Percentiles rank a stretch among this genome's conserved stretches.
These are phyloP conservation scores for Acanthamoeba castellanii DNA, from an alignment of 208 protist genomes.

Conservation along the genomic window DNA sequence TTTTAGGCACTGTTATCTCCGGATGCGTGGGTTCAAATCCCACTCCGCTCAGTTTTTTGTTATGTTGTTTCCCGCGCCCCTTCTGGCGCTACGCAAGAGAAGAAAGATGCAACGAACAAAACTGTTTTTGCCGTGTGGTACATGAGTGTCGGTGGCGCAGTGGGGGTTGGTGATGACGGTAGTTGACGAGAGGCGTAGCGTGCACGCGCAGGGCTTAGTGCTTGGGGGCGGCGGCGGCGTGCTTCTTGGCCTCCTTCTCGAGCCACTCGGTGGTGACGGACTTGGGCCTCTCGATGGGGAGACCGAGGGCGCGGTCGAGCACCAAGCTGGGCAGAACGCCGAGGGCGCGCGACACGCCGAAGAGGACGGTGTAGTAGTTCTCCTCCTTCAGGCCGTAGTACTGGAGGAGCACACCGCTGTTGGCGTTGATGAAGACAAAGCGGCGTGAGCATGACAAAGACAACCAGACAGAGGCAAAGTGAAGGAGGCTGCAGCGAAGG, in stretches of 20 bases:
- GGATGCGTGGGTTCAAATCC: slow-evolving; percentile 72
- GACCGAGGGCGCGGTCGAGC: slow-evolving; percentile 95
- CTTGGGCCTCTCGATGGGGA: slow-evolving; percentile 98
- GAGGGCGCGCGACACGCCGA: slow-evolving; percentile 96
- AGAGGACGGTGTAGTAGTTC: slow-evolving; percentile 98
- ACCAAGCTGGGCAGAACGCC: slow-evolving; percentile 96
- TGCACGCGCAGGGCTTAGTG: neutral
- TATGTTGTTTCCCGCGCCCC: no score
- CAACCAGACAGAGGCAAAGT: neutral
- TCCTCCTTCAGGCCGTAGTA: slow-evolving; percentile 97
- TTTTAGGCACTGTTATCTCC: slow-evolving; percentile 65
- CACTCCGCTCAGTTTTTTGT: slow-evolving; percentile 42
- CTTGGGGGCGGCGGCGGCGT: slow-evolving; percentile 6
- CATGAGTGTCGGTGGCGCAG: no score
- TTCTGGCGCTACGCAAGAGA: no score
- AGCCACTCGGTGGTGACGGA: slow-evolving; percentile 93
- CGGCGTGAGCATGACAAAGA: neutral
- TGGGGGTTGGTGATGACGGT: no score
- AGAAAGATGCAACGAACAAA: no score
- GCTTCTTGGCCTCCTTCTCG: slow-evolving; percentile 71
- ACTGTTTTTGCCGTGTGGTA: no score
- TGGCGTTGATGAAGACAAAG: slow-evolving; percentile 52
- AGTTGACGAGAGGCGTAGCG: no score
- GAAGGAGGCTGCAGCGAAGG: neutral
- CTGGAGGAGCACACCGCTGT: slow-evolving; percentile 87